These are phyloP conservation scores for Isabelozyma rhagii DNA, from an alignment of 805 yeast genomes.

Conservation along the genomic window DNA sequence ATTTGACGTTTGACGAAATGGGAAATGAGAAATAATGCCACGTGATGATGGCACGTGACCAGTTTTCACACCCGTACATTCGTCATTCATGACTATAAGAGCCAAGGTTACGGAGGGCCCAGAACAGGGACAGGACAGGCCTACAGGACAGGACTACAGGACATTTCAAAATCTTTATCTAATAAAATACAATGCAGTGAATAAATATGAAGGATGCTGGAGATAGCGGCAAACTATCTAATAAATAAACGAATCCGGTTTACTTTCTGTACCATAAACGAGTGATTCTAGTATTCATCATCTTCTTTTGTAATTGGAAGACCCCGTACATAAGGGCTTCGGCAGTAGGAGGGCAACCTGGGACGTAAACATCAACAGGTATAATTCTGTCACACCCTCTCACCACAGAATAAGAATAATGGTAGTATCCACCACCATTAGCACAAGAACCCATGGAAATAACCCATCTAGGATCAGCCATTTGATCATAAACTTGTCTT, in stretches of 20 bases:
- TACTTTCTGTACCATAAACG: conserved; percentile 79
- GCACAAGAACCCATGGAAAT: conserved; percentile 94
- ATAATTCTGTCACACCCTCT: conserved; percentile 87
- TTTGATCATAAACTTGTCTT: conserved; percentile 90
- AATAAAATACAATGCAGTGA: conserved; percentile 5
- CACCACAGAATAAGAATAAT: conserved; percentile 83
- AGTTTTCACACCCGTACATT: too few species aligned
- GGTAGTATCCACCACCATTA: conserved; percentile 91
- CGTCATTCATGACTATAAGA: too few species aligned
- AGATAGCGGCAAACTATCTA: background rate
- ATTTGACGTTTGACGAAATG: background rate
- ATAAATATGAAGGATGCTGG: conserved; percentile 1
- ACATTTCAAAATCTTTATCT: background rate
- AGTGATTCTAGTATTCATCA: conserved; percentile 76
- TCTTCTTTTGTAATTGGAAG: conserved; percentile 84
- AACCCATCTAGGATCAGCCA: conserved; percentile 95
- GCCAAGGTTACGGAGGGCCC: too few species aligned
- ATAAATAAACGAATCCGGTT: background rate
- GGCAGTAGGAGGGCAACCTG: conserved; percentile 90
- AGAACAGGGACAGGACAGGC: too few species aligned
- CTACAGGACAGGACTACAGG: too few species aligned
- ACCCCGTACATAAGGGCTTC: conserved; percentile 91
- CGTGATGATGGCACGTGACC: background rate
- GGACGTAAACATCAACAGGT: conserved; percentile 88
- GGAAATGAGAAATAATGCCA: background rate